Conservation (phyloP, 192 early-diverging fungal species). For the Anaeromyces robustus region DNA sequence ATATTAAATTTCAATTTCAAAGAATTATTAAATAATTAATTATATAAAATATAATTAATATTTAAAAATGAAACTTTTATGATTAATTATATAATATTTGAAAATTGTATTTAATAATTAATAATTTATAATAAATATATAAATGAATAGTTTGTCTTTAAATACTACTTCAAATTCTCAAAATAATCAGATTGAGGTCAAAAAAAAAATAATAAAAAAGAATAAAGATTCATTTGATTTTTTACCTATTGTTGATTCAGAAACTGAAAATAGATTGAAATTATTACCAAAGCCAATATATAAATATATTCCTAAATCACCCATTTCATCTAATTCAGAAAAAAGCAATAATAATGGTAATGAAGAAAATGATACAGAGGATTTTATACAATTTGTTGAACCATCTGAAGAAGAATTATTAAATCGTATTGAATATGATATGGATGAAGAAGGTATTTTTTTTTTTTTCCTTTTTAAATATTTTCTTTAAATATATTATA, state of each 20-base stretch:
- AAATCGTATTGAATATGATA: constrained; percentile 76
- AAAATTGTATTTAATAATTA: not conserved
- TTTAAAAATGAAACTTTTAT: no score
- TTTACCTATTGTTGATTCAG: not conserved
- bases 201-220: not conserved
- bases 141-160: not conserved
- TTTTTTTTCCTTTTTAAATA: constrained; percentile 1
- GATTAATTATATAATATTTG: no score
- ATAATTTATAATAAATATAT: not conserved
- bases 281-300: not conserved
- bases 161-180: not conserved
- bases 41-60: no score
- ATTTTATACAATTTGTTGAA: not conserved
- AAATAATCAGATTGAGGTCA: not conserved
- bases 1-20: no score
- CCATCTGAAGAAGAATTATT: not conserved
- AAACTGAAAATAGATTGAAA: not conserved
- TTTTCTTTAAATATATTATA: not conserved
- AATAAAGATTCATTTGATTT: not conserved
- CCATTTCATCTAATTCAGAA: not conserved
- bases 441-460: constrained; percentile 85
- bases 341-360: not conserved
- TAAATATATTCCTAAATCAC: not conserved
- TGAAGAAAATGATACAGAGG: not conserved
- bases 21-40: no score